These are phyloP conservation scores for Boletus bicolor DNA, from an alignment of 768 basidiomycete genomes.

Conservation along the genomic window DNA sequence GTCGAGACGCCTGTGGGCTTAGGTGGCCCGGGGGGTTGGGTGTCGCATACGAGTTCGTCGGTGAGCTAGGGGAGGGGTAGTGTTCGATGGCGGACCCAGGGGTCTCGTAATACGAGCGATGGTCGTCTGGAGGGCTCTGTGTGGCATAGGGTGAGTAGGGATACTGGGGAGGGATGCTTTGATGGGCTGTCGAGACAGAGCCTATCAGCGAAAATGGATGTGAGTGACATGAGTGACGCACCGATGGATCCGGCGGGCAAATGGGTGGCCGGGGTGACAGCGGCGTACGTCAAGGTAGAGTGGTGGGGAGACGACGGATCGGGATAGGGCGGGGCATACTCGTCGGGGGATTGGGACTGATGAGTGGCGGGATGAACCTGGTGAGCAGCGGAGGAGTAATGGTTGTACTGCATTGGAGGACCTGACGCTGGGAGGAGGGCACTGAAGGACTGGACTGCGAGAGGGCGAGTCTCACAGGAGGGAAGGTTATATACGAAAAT, in stretches of 20 bases:
- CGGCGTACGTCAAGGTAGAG: slow-evolving; percentile 23
- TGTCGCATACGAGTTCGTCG: slow-evolving; percentile 21
- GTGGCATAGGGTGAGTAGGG: slow-evolving; percentile 23
- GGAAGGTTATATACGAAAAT: slow-evolving; percentile 34
- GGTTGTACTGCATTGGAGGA: slow-evolving; percentile 29
- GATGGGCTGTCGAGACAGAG: slow-evolving; percentile 18
- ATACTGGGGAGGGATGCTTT: slow-evolving; percentile 16
- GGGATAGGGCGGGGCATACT: slow-evolving; percentile 21
- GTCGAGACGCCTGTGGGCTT: slow-evolving; percentile 17
- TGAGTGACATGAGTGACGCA: slow-evolving; percentile 19
- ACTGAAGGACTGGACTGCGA: slow-evolving; percentile 5
- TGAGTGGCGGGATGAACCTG: slow-evolving; percentile 19
- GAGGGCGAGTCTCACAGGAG: slow-evolving; percentile 10
- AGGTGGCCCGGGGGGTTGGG: slow-evolving; percentile 14
- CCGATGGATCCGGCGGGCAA: slow-evolving; percentile 25
- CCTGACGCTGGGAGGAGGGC: neutral
- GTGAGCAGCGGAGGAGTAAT: slow-evolving; percentile 21
- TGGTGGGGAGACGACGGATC: slow-evolving; percentile 27
- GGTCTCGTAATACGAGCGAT: slow-evolving; percentile 25
- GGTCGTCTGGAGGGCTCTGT: slow-evolving; percentile 15
- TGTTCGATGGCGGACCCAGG: slow-evolving; percentile 17
- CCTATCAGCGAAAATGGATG: slow-evolving; percentile 8
- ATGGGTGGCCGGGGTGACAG: slow-evolving; percentile 20
- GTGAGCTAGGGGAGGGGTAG: slow-evolving; percentile 21
- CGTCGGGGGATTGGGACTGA: slow-evolving; percentile 21